These are phyloP conservation scores for Trametes versicolor DNA, from an alignment of 1,284 basidiomycete genomes.

Conservation along the genomic window DNA sequence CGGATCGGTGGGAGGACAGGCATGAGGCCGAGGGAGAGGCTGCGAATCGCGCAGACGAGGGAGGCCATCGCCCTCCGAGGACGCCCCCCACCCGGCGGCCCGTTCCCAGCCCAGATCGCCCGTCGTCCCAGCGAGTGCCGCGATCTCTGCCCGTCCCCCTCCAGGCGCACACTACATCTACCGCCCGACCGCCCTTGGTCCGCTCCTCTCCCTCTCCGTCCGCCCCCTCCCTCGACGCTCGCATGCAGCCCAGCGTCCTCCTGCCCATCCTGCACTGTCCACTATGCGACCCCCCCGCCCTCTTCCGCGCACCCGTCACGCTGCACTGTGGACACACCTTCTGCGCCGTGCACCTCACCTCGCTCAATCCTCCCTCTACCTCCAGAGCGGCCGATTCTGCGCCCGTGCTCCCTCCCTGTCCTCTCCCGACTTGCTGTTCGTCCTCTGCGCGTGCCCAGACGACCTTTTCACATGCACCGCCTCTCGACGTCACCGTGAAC, in stretches of 20 bases:
- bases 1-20: slow-evolving; percentile 30
- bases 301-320: slow-evolving; percentile 43
- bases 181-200: slow-evolving; percentile 10
- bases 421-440: slow-evolving; percentile 45
- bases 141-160: slow-evolving; percentile 25
- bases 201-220: slow-evolving; percentile 6
- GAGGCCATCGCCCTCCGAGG: slow-evolving; percentile 34
- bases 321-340: slow-evolving; percentile 48
- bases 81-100: slow-evolving; percentile 25
- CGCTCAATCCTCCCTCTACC: slow-evolving; percentile 26
- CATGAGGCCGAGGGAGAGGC: slow-evolving; percentile 31
- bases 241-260: slow-evolving; percentile 28
- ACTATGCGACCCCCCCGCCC: slow-evolving; percentile 39
- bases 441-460: slow-evolving; percentile 24
- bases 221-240: slow-evolving; percentile 10
- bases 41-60: slow-evolving; percentile 29
- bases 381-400: slow-evolving; percentile 23
- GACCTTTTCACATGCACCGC: slow-evolving; percentile 37
- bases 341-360: slow-evolving; percentile 44
- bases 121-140: slow-evolving; percentile 1
- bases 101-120: slow-evolving; percentile 18
- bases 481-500: slow-evolving; percentile 69
- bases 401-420: slow-evolving; percentile 43
- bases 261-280: slow-evolving; percentile 44
- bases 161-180: slow-evolving; percentile 22